Percentiles rank a stretch among this genome's conserved stretches.
These are phyloP conservation scores for Yamadazyma atlantica DNA, from an alignment of 1,139 yeast species.

Conservation along the genomic window DNA sequence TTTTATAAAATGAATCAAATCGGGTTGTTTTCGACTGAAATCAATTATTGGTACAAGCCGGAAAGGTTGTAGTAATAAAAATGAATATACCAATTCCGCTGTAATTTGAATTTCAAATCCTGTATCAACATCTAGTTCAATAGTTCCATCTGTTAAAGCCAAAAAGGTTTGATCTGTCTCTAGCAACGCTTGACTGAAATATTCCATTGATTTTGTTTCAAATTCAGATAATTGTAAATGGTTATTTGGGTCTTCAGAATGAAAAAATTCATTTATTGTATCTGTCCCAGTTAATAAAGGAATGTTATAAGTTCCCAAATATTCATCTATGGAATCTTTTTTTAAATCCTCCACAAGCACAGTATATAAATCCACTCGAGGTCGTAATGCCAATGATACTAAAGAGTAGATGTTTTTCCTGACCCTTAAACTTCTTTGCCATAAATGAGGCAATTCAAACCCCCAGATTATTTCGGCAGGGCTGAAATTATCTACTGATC, in stretches of 20 bases:
- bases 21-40: background rate
- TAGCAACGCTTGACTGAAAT: background rate
- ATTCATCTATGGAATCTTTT: background rate
- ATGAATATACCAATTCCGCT: conserved; percentile 24
- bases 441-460: conserved; percentile 2
- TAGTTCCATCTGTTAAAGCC: background rate
- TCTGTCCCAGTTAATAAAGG: background rate
- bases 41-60: conserved; percentile 22
- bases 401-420: conserved; percentile 3
- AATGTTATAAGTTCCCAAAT: background rate
- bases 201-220: background rate
- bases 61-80: conserved; percentile 30
- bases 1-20: background rate
- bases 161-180: background rate
- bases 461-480: background rate
- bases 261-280: background rate
- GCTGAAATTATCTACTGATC: background rate
- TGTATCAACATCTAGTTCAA: background rate
- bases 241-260: background rate
- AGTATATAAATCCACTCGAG: background rate
- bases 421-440: conserved; percentile 2
- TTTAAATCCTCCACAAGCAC: background rate
- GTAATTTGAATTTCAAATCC: conserved; percentile 18
- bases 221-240: background rate
- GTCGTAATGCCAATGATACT: background rate